Evolutionary conservation across 2,329 filamentous ascomycete species (phyloP), one percentile per base, ranked within the genome.

Genomic region (Aureobasidium leucospermi): DNA sequence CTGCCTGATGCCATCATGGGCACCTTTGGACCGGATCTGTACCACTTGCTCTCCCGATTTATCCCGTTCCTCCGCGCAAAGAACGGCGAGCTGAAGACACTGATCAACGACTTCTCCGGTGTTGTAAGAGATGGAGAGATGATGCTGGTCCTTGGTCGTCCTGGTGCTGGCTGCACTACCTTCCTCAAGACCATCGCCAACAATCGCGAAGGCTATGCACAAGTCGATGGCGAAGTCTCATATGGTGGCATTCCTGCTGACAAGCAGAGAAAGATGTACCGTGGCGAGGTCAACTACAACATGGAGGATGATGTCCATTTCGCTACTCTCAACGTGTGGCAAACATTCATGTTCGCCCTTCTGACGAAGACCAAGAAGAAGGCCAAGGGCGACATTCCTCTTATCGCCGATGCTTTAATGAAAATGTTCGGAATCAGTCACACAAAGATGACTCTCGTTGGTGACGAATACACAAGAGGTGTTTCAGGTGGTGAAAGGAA

Each of bases 401-500:
- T 88, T 59, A 85, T 92, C 58, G 82, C 88, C 16, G 80, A 85
- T 56, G 85, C 87, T 0, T 74, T 93, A 47, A 74, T 91, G 69
- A 86, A 85, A 67, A 90, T 92, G 77, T 92, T 93, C 65, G 87
- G 87, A 9, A 91, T 93, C 59, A 79, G 78, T 11, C 89, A 93
- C 67, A 91, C 88, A 0, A 84, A 82, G 66, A 79, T 88, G 66
- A 93, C 89, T 0, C 77, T 84, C 1, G 87, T 93, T 1, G 89
- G 89, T n/a, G 85, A 92, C 67, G 85, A 87, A 62, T 83, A 78
- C 66, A 81, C 85, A 6, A 82, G 87, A 48, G 89, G 89, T 70
- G 86, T 93, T 0, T 89, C 85, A 48, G 89, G 89, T 66, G 89
- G 89, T 60, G 89, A 94, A 74, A 77, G 89, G 39, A 93, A 92